Conservation (phyloP, 1,284 basidiomycete genomes). For the Phylloboletellus chloephorus region DNA sequence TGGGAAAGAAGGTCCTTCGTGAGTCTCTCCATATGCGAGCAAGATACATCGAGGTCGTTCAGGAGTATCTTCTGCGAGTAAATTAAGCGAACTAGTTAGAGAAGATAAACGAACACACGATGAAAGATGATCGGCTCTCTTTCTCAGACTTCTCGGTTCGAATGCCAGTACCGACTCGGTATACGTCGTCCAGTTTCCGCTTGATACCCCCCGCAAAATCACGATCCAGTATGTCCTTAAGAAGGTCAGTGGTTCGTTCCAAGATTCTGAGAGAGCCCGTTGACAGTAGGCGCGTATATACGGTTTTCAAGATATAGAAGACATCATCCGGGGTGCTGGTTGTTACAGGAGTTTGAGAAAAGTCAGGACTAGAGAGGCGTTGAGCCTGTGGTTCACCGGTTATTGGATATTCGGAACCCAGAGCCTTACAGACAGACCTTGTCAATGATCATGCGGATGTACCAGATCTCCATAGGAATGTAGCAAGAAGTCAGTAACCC, state of each 20-base stretch:
- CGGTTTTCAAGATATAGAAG: conserved; percentile 88
- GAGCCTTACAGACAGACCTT: conserved; percentile 49
- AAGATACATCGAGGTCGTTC: conserved; percentile 86
- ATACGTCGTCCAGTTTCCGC: conserved; percentile 84
- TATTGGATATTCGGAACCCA: conserved; percentile 2
- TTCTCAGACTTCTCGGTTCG: conserved; percentile 70
- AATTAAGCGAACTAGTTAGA: background rate
- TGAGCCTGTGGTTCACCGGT: conserved; percentile 50
- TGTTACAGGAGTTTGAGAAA: conserved; percentile 53
- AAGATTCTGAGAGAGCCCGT: conserved; percentile 64
- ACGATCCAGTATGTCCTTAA: conserved; percentile 71
- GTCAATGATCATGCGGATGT: conserved; percentile 80
- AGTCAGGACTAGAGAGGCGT: conserved; percentile 61
- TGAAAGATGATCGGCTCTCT: conserved; percentile 73
- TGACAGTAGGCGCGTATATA: conserved; percentile 69
- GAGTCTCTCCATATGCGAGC: conserved; percentile 80
- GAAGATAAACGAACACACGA: conserved; percentile 51
- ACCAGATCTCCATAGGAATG: conserved; percentile 89
- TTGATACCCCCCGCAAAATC: conserved; percentile 78
- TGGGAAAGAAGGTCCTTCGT: conserved; percentile 62
- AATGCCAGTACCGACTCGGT: conserved; percentile 49
- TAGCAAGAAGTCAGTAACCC: conserved; percentile 74
- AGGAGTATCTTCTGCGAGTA: conserved; percentile 61
- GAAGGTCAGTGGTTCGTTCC: conserved; percentile 51
- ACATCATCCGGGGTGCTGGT: conserved; percentile 87